Evolutionary conservation across 2,329 filamentous ascomycete genomes (phyloP).

Genomic region (Cladophialophora chaetospira): DNA sequence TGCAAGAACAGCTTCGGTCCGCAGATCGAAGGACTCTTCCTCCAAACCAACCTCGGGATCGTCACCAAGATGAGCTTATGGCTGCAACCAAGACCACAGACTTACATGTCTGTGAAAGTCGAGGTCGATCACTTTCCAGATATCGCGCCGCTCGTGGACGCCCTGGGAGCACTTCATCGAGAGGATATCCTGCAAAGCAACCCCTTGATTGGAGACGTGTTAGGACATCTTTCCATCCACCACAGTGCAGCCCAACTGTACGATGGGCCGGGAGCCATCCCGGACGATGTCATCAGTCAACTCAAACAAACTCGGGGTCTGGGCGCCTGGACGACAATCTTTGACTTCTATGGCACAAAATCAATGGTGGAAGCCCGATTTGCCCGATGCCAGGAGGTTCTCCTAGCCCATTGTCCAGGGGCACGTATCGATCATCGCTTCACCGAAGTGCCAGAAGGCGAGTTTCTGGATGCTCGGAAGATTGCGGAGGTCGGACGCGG

Average conservation of each 20-base stretch:
- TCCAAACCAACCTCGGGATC: conserved; percentile 28
- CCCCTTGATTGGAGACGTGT: neutral
- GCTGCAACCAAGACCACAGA: conserved; percentile 28
- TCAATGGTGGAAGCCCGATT: neutral
- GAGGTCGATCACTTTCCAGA: conserved; percentile 33
- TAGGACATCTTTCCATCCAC: neutral
- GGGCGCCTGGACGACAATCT: conserved; percentile 1
- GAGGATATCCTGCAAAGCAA: neutral
- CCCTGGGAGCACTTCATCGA: neutral
- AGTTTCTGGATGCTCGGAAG: neutral
- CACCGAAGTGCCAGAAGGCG: neutral
- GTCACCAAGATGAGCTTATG: conserved; percentile 30
- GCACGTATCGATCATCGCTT: neutral
- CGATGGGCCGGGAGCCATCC: neutral
- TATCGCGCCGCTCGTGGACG: neutral
- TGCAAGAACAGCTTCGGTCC: conserved; percentile 11
- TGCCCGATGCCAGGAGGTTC: neutral
- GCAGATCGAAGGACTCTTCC: conserved; percentile 19
- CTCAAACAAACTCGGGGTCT: neutral
- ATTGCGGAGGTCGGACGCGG: neutral
- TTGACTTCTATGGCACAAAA: conserved; percentile 8
- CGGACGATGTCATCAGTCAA: neutral
- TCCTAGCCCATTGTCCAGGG: neutral
- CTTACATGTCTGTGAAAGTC: conserved; percentile 36
- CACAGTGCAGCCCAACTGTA: neutral